phyloP scores from a whole-genome alignment of 2,329 filamentous ascomycete species.

The Clonostachys rhizophaga region DNA sequence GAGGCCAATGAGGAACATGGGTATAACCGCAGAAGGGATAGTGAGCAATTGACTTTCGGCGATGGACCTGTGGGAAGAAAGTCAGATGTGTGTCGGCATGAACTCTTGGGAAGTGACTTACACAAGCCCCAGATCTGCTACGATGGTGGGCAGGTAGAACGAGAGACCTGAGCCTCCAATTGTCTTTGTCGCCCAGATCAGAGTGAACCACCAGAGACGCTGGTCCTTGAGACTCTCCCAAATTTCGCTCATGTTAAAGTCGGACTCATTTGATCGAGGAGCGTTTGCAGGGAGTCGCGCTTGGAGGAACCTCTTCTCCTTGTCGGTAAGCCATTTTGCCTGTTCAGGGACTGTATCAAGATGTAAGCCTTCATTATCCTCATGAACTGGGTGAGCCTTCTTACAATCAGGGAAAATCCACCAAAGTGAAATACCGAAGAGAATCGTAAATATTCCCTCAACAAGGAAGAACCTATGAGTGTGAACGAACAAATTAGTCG shows the following conservation, averaged over 20 bases:
- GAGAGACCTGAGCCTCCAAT: not conserved
- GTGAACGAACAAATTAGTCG: too few species aligned
- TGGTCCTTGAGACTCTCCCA: not conserved
- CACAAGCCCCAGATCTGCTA: not conserved
- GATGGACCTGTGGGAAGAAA: not conserved
- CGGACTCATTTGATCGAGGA: not conserved
- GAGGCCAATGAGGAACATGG: not conserved
- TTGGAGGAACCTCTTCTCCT: not conserved
- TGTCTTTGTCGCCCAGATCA: not conserved
- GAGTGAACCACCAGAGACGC: not conserved
- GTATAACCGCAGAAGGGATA: not conserved
- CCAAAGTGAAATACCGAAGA: not conserved
- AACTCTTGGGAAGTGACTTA: not conserved
- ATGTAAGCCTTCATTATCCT: not conserved
- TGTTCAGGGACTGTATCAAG: not conserved
- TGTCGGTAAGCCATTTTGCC: not conserved
- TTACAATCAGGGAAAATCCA: not conserved
- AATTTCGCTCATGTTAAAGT: not conserved
- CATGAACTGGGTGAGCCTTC: not conserved
- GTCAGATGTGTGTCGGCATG: too few species aligned
- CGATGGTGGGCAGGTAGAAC: not conserved
- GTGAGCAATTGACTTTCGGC: not conserved
- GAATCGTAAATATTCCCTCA: not conserved
- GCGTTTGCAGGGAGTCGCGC: not conserved
- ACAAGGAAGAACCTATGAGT: not conserved